These are phyloP conservation scores for Croton setiger DNA, from an alignment of 441 rosid genomes.

Conservation along the genomic window DNA sequence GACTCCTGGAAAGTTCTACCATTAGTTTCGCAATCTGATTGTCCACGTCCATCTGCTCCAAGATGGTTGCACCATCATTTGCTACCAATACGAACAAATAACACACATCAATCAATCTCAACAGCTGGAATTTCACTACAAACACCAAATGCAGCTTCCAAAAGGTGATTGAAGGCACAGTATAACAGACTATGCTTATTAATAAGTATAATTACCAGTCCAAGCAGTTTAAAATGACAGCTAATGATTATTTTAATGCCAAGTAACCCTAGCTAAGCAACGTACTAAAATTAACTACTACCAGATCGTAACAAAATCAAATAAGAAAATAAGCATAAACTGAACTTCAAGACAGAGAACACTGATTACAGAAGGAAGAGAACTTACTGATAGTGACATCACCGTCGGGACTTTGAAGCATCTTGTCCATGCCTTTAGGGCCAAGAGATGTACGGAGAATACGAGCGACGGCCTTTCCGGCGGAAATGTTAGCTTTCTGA, in stretches of 20 bases:
- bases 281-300: background rate
- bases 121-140: background rate
- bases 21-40: constrained; percentile 95
- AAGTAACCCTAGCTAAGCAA: background rate
- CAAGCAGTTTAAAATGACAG: too few species aligned
- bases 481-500: constrained; percentile 90
- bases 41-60: constrained; percentile 99
- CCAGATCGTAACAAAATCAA: constrained; percentile 2
- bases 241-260: background rate
- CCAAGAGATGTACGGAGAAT: constrained; percentile 97
- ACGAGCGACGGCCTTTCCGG: constrained; percentile 88
- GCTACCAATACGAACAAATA: constrained; percentile 37
- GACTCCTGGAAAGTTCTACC: constrained; percentile 96
- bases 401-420: constrained; percentile 97
- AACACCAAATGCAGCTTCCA: background rate
- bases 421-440: constrained; percentile 99
- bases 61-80: constrained; percentile 95
- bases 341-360: background rate
- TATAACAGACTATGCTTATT: background rate
- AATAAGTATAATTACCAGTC: background rate
- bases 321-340: background rate
- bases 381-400: constrained; percentile 83
- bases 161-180: too few species aligned
- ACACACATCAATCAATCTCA: constrained; percentile 1
- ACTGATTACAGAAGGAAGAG: background rate